Evolutionary conservation across 257 asterid genomes (phyloP).

Genomic region (Solanum pinnatisectum): DNA sequence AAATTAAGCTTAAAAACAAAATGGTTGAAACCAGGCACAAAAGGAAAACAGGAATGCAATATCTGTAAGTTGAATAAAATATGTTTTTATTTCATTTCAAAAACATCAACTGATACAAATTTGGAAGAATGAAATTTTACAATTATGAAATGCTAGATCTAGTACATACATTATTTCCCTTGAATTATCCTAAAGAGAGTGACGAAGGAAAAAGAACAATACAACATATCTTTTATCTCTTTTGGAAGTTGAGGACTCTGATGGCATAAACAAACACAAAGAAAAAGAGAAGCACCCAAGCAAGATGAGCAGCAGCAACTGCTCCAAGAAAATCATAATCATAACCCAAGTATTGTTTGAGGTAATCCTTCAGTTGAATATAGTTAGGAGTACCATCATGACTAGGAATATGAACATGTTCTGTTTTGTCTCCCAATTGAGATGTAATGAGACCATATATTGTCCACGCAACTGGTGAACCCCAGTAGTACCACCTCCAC

Average conservation of each 20-base stretch:
- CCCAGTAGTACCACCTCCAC: conserved; percentile 87
- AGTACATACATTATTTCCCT: neutral
- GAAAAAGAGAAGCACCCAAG: conserved; percentile 56
- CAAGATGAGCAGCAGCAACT: conserved; percentile 60
- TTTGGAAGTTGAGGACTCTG: conserved; percentile 59
- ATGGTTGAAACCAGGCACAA: neutral
- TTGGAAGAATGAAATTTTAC: neutral
- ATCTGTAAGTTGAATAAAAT: neutral
- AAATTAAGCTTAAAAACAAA: neutral
- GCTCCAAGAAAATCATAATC: conserved; percentile 50
- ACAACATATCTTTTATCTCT: conserved; percentile 22
- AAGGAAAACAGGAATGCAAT: neutral
- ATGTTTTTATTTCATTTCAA: neutral
- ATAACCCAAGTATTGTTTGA: conserved; percentile 37
- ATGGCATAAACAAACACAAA: conserved; percentile 55
- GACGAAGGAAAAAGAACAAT: neutral
- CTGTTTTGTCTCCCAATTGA: conserved; percentile 37
- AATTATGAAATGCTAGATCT: neutral
- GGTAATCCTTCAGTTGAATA: conserved; percentile 42
- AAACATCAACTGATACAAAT: neutral
- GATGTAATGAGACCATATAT: conserved; percentile 42
- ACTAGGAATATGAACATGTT: conserved; percentile 34
- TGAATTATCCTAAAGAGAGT: neutral
- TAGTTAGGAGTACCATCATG: conserved; percentile 12
- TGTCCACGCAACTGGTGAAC: conserved; percentile 56